Conservation (phyloP, 2,329 filamentous ascomycete genomes). For the Aspergillus sp. region DNA sequence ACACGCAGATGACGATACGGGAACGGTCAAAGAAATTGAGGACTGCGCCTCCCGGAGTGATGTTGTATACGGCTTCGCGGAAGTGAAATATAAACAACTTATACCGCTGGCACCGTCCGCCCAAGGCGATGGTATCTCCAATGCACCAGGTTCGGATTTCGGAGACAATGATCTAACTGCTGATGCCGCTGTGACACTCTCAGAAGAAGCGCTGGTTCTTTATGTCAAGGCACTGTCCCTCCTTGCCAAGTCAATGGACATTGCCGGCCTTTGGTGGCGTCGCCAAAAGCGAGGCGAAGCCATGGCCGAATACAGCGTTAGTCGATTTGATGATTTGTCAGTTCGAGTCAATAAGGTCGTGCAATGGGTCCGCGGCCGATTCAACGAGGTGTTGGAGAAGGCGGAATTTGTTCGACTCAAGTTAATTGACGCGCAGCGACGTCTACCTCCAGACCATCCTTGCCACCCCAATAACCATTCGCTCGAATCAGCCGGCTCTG, state of each 20-base stretch:
- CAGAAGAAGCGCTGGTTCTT: conserved; percentile 90
- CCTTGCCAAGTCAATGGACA: conserved; percentile 91
- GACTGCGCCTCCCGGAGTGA: conserved; percentile 91
- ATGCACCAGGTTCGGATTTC: conserved; percentile 36
- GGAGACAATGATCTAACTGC: conserved; percentile 74
- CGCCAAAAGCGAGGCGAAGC: conserved; percentile 69
- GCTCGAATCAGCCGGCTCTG: conserved; percentile 57
- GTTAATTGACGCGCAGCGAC: conserved; percentile 79
- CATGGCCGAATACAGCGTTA: conserved; percentile 44
- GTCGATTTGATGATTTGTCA: conserved; percentile 52
- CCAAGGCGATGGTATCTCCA: conserved; percentile 35
- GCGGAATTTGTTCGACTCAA: conserved; percentile 90
- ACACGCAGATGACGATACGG: conserved; percentile 74
- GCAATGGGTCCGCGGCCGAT: conserved; percentile 89
- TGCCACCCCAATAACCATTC: conserved; percentile 79
- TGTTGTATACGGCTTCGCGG: conserved; percentile 94
- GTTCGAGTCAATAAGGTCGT: conserved; percentile 87
- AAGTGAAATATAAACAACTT: conserved; percentile 98
- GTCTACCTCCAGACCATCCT: conserved; percentile 79
- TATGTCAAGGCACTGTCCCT: conserved; percentile 93
- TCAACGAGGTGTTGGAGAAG: conserved; percentile 97
- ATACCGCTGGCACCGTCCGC: conserved; percentile 78
- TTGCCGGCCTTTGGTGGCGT: conserved; percentile 89
- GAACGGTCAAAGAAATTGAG: conserved; percentile 78
- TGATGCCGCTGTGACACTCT: conserved; percentile 81